A percentile compares a stretch with the other conserved stretches of the same genome.
phyloP scores from a whole-genome alignment of 768 basidiomycete species.

The Suillus decipiens region DNA sequence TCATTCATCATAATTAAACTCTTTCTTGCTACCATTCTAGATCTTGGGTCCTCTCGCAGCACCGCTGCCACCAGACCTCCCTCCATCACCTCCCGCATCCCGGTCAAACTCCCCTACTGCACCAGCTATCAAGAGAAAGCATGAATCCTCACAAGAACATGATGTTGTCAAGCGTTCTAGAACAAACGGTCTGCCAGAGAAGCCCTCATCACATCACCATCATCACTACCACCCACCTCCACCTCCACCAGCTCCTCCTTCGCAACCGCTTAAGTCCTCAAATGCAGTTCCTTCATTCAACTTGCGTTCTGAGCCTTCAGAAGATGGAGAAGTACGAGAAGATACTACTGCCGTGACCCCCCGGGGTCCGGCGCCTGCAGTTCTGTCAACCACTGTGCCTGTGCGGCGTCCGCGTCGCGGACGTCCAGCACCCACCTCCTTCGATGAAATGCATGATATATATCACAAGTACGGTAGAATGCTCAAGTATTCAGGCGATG shows the following conservation, averaged over 20 bases:
- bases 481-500: slow-evolving; percentile 84
- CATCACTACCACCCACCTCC: slow-evolving; percentile 29
- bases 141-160: slow-evolving; percentile 27
- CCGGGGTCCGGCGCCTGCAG: slow-evolving; percentile 31
- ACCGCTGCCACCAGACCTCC: slow-evolving; percentile 47
- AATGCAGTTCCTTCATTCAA: slow-evolving; percentile 25
- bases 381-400: slow-evolving; percentile 46
- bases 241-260: slow-evolving; percentile 25
- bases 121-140: slow-evolving; percentile 41
- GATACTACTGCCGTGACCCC: slow-evolving; percentile 30
- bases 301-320: slow-evolving; percentile 42
- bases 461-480: slow-evolving; percentile 70
- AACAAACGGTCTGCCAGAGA: slow-evolving; percentile 25
- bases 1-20: slow-evolving; percentile 6
- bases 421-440: slow-evolving; percentile 46
- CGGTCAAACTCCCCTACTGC: slow-evolving; percentile 43
- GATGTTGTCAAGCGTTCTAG: slow-evolving; percentile 36
- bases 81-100: slow-evolving; percentile 47
- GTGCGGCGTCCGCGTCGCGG: slow-evolving; percentile 70
- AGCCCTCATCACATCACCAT: slow-evolving; percentile 29
- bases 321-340: slow-evolving; percentile 50
- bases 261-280: slow-evolving; percentile 22
- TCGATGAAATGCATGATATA: slow-evolving; percentile 64
- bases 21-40: slow-evolving; percentile 25
- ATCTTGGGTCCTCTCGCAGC: slow-evolving; percentile 40